Conservation (phyloP, 2,329 filamentous ascomycete species). For the Elsinoe fawcettii region DNA sequence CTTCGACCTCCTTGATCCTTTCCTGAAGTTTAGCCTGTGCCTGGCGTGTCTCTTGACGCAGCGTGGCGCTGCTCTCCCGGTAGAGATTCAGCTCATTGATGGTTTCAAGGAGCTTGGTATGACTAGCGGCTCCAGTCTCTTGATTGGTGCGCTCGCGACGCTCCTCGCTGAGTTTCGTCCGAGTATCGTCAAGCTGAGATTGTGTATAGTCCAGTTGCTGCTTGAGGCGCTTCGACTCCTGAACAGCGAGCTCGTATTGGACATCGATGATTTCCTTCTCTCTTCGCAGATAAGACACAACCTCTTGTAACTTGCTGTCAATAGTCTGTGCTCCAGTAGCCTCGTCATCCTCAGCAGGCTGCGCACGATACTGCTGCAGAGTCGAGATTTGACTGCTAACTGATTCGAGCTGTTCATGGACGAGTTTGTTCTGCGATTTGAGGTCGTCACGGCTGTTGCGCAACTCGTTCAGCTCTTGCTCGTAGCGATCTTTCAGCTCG, state of each 20-base stretch:
- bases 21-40: constrained; percentile 68
- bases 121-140: constrained; percentile 64
- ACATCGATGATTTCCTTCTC: constrained; percentile 98
- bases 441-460: constrained; percentile 73
- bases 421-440: constrained; percentile 78
- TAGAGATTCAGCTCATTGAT: constrained; percentile 93
- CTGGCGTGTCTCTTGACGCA: constrained; percentile 78
- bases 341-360: constrained; percentile 44
- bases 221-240: constrained; percentile 80
- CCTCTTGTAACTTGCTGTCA: constrained; percentile 72
- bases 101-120: constrained; percentile 88
- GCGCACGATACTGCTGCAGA: constrained; percentile 65
- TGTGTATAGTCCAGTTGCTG: constrained; percentile 85
- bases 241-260: constrained; percentile 82
- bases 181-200: constrained; percentile 78
- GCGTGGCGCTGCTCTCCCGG: constrained; percentile 85
- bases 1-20: constrained; percentile 66
- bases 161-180: constrained; percentile 85
- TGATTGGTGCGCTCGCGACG: constrained; percentile 67
- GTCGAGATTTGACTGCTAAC: constrained; percentile 70
- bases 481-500: constrained; percentile 69
- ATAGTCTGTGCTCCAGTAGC: constrained; percentile 46
- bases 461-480: constrained; percentile 74
- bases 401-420: constrained; percentile 81
- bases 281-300: constrained; percentile 82